These are phyloP conservation scores for Lentinula edodes DNA, from an alignment of 768 basidiomycete species.

Conservation along the genomic window DNA sequence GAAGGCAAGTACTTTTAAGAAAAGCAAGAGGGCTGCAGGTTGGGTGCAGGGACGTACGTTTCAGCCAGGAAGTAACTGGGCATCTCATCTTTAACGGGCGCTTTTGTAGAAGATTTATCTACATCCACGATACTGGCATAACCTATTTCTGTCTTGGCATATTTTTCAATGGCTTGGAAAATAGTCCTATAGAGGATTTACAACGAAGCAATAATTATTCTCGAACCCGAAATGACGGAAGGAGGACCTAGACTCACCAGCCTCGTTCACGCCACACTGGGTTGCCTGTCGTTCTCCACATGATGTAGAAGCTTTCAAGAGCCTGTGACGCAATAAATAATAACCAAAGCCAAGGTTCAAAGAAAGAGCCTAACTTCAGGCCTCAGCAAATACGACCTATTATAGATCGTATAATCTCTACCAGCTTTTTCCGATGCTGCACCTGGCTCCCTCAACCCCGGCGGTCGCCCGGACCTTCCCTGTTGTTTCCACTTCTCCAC, in stretches of 20 bases:
- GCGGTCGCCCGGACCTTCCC: slow-evolving; percentile 28
- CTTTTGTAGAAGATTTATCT: slow-evolving; percentile 17
- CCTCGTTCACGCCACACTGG: slow-evolving; percentile 47
- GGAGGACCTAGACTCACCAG: slow-evolving; percentile 27
- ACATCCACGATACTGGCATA: slow-evolving; percentile 40
- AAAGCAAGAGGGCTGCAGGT: background rate
- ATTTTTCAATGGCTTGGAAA: slow-evolving; percentile 43
- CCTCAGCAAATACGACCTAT: slow-evolving; percentile 33
- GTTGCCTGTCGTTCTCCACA: slow-evolving; percentile 49
- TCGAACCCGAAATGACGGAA: background rate
- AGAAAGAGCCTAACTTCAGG: slow-evolving; percentile 38
- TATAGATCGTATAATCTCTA: slow-evolving; percentile 34
- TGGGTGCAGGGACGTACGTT: slow-evolving; percentile 21
- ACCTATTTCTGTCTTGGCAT: slow-evolving; percentile 37
- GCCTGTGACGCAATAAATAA: slow-evolving; percentile 24
- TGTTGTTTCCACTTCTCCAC: slow-evolving; percentile 37
- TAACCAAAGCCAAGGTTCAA: background rate
- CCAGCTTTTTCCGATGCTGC: slow-evolving; percentile 12
- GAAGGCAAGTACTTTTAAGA: background rate
- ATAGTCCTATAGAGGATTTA: slow-evolving; percentile 21
- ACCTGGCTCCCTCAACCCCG: slow-evolving; percentile 23
- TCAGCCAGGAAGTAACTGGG: slow-evolving; percentile 47
- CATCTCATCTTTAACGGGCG: slow-evolving; percentile 38
- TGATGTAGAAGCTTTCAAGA: slow-evolving; percentile 47
- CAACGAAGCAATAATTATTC: background rate